A percentile compares a stretch with the other conserved stretches of the same genome.
Evolutionary conservation across 2,329 filamentous ascomycete genomes (phyloP).

Genomic region (Nemania sp.): DNA sequence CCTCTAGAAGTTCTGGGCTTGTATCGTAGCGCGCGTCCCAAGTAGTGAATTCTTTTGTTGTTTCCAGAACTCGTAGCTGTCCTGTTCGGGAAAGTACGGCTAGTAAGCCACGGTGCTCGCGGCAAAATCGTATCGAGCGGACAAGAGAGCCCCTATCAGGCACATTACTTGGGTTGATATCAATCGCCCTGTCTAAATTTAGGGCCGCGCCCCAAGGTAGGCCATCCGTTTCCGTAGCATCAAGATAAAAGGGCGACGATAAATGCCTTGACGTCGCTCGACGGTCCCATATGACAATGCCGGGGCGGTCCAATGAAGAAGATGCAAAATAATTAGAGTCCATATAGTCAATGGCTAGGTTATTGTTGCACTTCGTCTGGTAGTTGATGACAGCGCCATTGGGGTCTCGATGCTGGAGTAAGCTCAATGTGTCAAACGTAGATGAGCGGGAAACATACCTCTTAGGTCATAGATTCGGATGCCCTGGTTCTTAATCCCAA

Average conservation of each 20-base stretch:
- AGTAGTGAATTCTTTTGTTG: conserved; percentile 65
- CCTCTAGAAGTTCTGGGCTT: conserved; percentile 70
- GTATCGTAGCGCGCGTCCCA: conserved; percentile 56
- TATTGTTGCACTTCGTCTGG: conserved; percentile 75
- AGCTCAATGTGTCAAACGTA: conserved; percentile 29
- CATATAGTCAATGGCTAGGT: conserved; percentile 80
- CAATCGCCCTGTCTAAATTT: conserved; percentile 67
- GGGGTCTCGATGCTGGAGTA: conserved; percentile 55
- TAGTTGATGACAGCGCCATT: conserved; percentile 68
- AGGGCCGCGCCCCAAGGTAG: conserved; percentile 73
- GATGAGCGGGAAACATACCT: conserved; percentile 60
- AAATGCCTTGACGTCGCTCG: conserved; percentile 68
- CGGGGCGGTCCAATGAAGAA: conserved; percentile 79
- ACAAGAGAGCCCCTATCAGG: conserved; percentile 71
- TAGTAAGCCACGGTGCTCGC: conserved; percentile 70
- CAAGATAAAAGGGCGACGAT: conserved; percentile 66
- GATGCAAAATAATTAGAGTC: conserved; percentile 89
- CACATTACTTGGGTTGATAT: conserved; percentile 64
- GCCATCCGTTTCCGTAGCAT: conserved; percentile 70
- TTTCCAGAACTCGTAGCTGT: conserved; percentile 72
- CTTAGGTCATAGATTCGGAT: conserved; percentile 82
- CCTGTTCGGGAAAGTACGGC: conserved; percentile 72
- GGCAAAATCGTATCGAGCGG: conserved; percentile 71
- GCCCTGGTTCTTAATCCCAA: conserved; percentile 80
- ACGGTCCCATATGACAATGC: conserved; percentile 82